Conservation (phyloP, 768 basidiomycete species). For the Mycena kentingensis region DNA sequence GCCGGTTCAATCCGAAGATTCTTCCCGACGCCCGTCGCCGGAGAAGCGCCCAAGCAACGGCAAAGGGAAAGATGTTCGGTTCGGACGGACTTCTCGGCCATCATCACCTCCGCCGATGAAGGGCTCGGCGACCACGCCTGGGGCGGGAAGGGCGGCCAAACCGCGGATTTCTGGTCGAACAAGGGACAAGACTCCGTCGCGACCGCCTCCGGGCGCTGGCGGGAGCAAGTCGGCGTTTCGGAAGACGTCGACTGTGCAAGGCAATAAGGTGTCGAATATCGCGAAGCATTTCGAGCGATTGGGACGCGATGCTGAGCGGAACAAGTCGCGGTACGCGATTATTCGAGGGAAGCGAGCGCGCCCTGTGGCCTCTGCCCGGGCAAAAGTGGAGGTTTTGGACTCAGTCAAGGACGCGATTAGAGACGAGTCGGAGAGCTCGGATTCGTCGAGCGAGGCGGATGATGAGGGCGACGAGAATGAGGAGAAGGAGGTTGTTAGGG, state of each 20-base stretch:
- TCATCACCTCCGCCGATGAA: slow-evolving; percentile 42
- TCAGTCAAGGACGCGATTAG: slow-evolving; percentile 90
- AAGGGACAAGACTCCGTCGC: slow-evolving; percentile 46
- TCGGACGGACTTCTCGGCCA: slow-evolving; percentile 42
- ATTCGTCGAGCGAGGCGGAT: slow-evolving; percentile 61
- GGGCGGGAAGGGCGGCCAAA: slow-evolving; percentile 39
- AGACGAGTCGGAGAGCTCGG: slow-evolving; percentile 76
- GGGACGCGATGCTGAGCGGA: slow-evolving; percentile 69
- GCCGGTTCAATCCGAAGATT: slow-evolving; percentile 59
- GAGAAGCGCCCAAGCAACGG: slow-evolving; percentile 57
- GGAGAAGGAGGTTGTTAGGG: no score
- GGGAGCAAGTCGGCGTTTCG: slow-evolving; percentile 57
- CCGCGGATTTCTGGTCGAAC: slow-evolving; percentile 39
- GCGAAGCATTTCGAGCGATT: slow-evolving; percentile 90
- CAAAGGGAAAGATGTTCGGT: slow-evolving; percentile 42
- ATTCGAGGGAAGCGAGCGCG: slow-evolving; percentile 85
- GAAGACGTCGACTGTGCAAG: slow-evolving; percentile 48
- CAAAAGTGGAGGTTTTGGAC: slow-evolving; percentile 85
- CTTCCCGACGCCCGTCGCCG: slow-evolving; percentile 71
- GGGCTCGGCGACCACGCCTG: slow-evolving; percentile 28
- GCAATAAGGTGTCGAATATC: slow-evolving; percentile 82
- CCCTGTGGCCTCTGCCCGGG: slow-evolving; percentile 86
- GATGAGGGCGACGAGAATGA: slow-evolving; percentile 56
- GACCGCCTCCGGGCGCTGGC: slow-evolving; percentile 44
- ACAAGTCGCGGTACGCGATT: slow-evolving; percentile 79